Conservation (phyloP, 2,329 filamentous ascomycete species). For the Cryoendolithus antarcticus region DNA sequence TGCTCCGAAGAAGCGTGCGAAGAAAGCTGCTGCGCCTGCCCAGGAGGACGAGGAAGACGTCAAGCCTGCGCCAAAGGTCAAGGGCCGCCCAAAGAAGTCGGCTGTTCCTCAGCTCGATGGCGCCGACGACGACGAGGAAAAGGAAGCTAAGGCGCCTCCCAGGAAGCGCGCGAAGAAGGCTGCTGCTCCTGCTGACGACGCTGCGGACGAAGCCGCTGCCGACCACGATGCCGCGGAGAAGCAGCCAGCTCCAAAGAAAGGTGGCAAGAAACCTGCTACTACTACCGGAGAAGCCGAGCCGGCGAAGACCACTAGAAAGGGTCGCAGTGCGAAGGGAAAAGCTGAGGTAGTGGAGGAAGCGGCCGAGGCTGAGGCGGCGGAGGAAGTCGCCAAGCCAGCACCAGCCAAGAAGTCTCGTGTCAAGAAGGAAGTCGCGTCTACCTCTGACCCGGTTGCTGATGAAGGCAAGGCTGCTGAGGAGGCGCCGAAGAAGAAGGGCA, state of each 20-base stretch:
- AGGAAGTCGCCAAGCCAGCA: slow-evolving; percentile 26
- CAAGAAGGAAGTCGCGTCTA: slow-evolving; percentile 8
- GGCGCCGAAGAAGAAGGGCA: slow-evolving; percentile 18
- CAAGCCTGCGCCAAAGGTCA: slow-evolving; percentile 12
- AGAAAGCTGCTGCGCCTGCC: neutral
- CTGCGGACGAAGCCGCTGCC: slow-evolving; percentile 12
- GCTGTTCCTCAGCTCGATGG: slow-evolving; percentile 3
- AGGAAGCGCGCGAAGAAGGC: slow-evolving; percentile 14
- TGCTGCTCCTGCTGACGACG: slow-evolving; percentile 17
- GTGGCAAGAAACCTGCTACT: slow-evolving; percentile 24
- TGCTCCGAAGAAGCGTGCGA: slow-evolving; percentile 5
- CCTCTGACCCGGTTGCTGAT: slow-evolving; percentile 30
- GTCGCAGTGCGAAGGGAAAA: slow-evolving; percentile 9
- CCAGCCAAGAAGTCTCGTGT: slow-evolving; percentile 19
- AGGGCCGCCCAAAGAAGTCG: slow-evolving; percentile 10
- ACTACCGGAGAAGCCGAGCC: slow-evolving; percentile 10
- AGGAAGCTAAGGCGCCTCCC: slow-evolving; percentile 4
- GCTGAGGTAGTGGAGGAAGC: slow-evolving; percentile 20
- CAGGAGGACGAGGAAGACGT: slow-evolving; percentile 5
- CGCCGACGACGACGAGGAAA: slow-evolving; percentile 1
- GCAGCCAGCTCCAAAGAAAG: slow-evolving; percentile 16
- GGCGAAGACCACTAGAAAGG: neutral
- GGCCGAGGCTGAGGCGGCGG: slow-evolving; percentile 36
- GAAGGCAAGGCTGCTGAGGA: slow-evolving; percentile 37
- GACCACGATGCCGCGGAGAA: slow-evolving; percentile 7